Percentiles rank a stretch among this genome's conserved stretches.
Conservation (phyloP, 2,329 filamentous ascomycete species). For the Aspergillus fischeri region DNA sequence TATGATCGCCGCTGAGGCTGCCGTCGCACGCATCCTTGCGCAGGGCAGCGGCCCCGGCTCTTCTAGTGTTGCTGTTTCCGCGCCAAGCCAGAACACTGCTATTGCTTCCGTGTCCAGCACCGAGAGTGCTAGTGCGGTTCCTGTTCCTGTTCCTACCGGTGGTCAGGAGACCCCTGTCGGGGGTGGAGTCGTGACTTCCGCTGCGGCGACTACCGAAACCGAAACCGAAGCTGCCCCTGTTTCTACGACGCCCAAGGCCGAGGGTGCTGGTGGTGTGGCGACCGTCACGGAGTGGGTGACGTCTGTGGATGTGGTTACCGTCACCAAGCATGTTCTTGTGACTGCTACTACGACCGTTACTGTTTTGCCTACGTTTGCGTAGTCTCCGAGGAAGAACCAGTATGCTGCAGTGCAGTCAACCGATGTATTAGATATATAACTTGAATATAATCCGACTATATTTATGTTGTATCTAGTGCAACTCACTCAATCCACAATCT, state of each 20-base stretch:
- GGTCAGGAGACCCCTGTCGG: background rate
- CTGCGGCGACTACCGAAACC: background rate
- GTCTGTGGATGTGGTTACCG: background rate
- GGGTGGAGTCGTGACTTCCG: background rate
- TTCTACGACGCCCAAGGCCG: too few species aligned
- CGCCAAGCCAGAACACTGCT: background rate
- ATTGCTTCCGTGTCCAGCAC: background rate
- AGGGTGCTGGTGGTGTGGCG: too few species aligned
- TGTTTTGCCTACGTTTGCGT: background rate
- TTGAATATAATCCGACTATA: too few species aligned
- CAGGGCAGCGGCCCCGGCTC: constrained; percentile 15
- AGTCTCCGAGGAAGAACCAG: too few species aligned
- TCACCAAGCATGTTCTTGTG: background rate
- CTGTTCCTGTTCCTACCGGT: background rate
- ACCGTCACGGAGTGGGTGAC: background rate
- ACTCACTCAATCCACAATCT: too few species aligned
- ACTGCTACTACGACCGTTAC: background rate
- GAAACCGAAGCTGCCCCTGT: too few species aligned
- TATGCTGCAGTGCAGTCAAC: too few species aligned
- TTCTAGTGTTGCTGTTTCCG: background rate
- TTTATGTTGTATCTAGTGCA: too few species aligned
- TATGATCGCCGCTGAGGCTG: constrained; percentile 60
- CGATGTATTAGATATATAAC: too few species aligned
- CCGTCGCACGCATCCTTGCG: constrained; percentile 50
- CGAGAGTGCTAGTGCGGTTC: too few species aligned